Percentiles rank a stretch among this genome's conserved stretches.
Conservation (phyloP, 768 basidiomycete genomes). For the Amyloporia xantha region DNA sequence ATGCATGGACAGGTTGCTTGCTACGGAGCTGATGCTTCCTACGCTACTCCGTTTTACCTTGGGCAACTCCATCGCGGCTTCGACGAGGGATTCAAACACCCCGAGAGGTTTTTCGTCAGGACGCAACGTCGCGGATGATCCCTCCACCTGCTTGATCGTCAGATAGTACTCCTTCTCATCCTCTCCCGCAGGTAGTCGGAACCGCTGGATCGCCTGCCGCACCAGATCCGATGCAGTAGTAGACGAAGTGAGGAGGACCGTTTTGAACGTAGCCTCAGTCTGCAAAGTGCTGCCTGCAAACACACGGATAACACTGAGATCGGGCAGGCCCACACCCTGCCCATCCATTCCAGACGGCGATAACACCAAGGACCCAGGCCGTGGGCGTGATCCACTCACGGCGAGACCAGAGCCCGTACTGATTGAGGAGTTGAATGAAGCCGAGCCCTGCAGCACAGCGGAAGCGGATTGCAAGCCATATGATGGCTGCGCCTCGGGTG, state of each 20-base stretch:
- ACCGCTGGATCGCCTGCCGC: conserved; percentile 89
- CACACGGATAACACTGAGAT: conserved; percentile 91
- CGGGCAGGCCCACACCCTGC: conserved; percentile 46
- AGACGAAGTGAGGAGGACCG: conserved; percentile 82
- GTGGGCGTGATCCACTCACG: conserved; percentile 40
- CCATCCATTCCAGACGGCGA: conserved; percentile 54
- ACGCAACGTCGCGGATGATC: conserved; percentile 68
- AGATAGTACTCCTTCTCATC: conserved; percentile 70
- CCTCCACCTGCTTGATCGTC: conserved; percentile 90
- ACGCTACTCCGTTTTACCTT: conserved; percentile 92
- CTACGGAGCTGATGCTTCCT: conserved; percentile 89
- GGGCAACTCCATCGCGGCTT: conserved; percentile 72
- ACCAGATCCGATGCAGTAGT: conserved; percentile 84
- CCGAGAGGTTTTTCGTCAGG: conserved; percentile 76
- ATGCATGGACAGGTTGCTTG: conserved; percentile 88
- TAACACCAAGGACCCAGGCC: conserved; percentile 75
- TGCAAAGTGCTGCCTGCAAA: conserved; percentile 90
- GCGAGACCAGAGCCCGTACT: conserved; percentile 36
- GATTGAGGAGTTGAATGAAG: conserved; percentile 34
- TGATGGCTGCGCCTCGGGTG: conserved; percentile 66
- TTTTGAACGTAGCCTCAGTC: conserved; percentile 97
- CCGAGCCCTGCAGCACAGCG: conserved; percentile 48
- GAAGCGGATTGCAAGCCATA: conserved; percentile 75
- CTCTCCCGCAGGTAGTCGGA: conserved; percentile 66
- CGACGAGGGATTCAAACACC: conserved; percentile 81